Base-by-base conservation (phyloP, 1,284 basidiomycete genomes). In the Porogramme epimiltina region DNA sequence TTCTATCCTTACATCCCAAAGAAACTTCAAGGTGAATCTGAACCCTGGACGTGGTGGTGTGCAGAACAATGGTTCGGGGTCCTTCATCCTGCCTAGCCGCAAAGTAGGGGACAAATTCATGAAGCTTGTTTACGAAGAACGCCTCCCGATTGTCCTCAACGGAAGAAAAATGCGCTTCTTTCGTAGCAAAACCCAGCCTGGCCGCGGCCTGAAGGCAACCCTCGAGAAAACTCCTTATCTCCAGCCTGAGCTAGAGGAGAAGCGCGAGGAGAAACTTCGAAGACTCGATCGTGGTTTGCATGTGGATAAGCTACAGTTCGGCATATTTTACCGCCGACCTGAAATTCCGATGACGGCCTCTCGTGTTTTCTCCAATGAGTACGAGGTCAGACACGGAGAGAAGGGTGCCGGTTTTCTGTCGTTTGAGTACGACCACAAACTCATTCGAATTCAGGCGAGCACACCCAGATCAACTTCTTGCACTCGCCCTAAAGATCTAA, bases 291-390 rank as follows among this genome's bases (percentile, higher is more conserved):
- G 74, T 10, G 67, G 69, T 16, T 67, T 87, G 34, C 77, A 82
- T 19, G 71, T 89, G 8, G 74, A 80, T 50, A 72, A 72, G 22
- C 69, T 89, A 26, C 85, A 89, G 60, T 81, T 89, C 59, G 87
- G 87, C 26, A 56, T 76, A 24, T 76, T 79, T 61, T 80, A 77
- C 55, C 72, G 76, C 28, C 50, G 44, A 1, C 52, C 57, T 13
- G 64, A 64, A 26, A 67, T 69, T 26, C 64, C 61, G 11, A 70
- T 66, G 20, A 70, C 67, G 24, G 62, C 62, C 13, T 71, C 76
- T 19, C 77, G 85, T 4, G 71, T 75, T 5, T 90, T 85, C 63
- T 88, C 85, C 0, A 71, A 80, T 6, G 88, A 90, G 69, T 89
- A 70, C 42, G 66, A 79, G 54, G 75, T 77, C 58, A 62, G 59